Percentiles rank a stretch among this genome's conserved stretches.
These are phyloP conservation scores for Lentinula guzmanii DNA, from an alignment of 768 basidiomycete genomes.

Conservation along the genomic window DNA sequence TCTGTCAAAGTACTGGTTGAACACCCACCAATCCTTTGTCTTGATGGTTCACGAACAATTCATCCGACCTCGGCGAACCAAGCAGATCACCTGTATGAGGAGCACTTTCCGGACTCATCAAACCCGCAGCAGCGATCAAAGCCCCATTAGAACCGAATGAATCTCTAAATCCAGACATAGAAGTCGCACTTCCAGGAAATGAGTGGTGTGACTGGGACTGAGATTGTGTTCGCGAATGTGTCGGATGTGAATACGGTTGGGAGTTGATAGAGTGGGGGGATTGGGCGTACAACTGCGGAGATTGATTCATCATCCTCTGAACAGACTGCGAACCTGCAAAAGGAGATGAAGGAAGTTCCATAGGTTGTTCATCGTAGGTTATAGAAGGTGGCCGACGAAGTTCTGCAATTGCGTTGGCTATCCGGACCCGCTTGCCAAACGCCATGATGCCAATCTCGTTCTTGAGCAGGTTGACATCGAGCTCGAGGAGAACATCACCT, in stretches of 20 bases:
- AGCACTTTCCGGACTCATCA: slow-evolving; percentile 8
- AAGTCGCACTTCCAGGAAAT: slow-evolving; percentile 26
- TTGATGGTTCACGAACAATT: not conserved
- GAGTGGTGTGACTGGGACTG: slow-evolving; percentile 41
- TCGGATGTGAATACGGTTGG: not conserved
- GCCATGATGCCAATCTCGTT: slow-evolving; percentile 88
- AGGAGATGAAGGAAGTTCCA: slow-evolving; percentile 23
- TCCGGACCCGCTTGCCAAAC: slow-evolving; percentile 91
- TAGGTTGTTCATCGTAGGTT: slow-evolving; percentile 39
- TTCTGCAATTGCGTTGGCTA: slow-evolving; percentile 89
- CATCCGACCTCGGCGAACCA: slow-evolving; percentile 1
- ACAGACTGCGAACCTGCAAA: not conserved
- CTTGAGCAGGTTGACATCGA: slow-evolving; percentile 89
- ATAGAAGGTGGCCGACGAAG: slow-evolving; percentile 54
- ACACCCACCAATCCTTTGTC: slow-evolving; percentile 1
- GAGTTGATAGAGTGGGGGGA: slow-evolving; percentile 6
- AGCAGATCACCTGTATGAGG: slow-evolving; percentile 15
- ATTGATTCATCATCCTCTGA: slow-evolving; percentile 5
- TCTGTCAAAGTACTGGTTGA: not conserved
- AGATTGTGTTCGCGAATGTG: slow-evolving; percentile 35
- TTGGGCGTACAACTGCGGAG: slow-evolving; percentile 10
- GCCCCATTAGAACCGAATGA: slow-evolving; percentile 9
- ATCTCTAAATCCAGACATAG: not conserved
- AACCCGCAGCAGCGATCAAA: slow-evolving; percentile 20
- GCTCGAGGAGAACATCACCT: slow-evolving; percentile 92